Conservation (phyloP, 1,284 basidiomycete genomes). For the Irpex lacteus region DNA sequence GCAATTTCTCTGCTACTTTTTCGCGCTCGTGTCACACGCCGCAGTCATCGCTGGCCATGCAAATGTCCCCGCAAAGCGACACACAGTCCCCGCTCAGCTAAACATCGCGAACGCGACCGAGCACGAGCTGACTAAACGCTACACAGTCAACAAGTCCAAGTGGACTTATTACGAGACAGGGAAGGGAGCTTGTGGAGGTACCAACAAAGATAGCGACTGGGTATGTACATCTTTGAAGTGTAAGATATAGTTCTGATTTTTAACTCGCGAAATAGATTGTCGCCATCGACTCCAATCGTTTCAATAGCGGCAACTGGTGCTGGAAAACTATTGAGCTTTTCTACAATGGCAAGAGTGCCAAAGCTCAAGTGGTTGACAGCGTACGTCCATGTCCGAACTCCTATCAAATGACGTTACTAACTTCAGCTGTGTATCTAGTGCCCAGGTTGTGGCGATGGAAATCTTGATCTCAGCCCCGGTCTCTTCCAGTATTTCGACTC, state of each 20-base stretch:
- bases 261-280: background rate
- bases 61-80: background rate
- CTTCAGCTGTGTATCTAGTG: conserved; percentile 26
- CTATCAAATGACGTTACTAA: background rate
- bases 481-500: conserved; percentile 45
- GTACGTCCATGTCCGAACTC: conserved; percentile 4
- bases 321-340: conserved; percentile 13
- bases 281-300: conserved; percentile 13
- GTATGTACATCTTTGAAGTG: background rate
- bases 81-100: background rate
- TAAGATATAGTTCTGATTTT: background rate
- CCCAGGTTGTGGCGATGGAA: conserved; percentile 36
- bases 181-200: conserved; percentile 13
- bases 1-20: background rate
- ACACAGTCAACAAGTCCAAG: conserved; percentile 9
- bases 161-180: conserved; percentile 19
- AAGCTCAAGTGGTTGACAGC: conserved; percentile 17
- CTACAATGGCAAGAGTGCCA: conserved; percentile 15
- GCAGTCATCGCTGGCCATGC: background rate
- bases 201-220: conserved; percentile 7
- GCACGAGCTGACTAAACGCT: conserved; percentile 7
- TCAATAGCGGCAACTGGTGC: conserved; percentile 16
- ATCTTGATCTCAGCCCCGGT: conserved; percentile 46
- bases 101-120: background rate
- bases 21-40: background rate